Base-by-base conservation (phyloP, 2,329 filamentous ascomycete genomes). In the Epichloe amarillans region DNA sequence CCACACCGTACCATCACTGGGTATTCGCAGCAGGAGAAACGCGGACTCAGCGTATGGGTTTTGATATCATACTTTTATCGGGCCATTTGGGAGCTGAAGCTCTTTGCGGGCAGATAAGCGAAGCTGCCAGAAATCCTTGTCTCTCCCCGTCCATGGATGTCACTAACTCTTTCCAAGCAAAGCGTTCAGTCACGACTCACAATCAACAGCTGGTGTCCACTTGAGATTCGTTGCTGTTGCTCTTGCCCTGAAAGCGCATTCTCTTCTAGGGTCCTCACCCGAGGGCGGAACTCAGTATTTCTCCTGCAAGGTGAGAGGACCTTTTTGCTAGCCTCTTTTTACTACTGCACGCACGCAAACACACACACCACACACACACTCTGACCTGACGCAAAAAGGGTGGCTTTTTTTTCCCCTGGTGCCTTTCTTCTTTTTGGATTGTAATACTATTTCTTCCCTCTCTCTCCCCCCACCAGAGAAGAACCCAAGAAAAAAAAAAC, bases 351-450 rank as follows among this genome's bases (percentile, higher is more conserved):
- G 39, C 39, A 41, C 17, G 17, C 38, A 44, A 33, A 12, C 39
- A 49, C 33, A 17, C 17, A 17, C 17, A 17, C 17, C 17, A 17
- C 17, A 10, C 30, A 17, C 17, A 41, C 15, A 36, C 35, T 43
- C 30, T 14, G 4, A n/a, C n/a, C 30, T 14, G 4, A 21, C n/a
- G 26, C 30, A 45, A 37, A 21, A n/a, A 48, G 39, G 15, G 44
- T 35, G 50, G 33, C 35, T 15, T 15, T 39, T 39, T 44, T 19
- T 39, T 1, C n/a, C 15, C 19, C 41, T 21, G 47, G 19, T 39
- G 19, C 23, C 17, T 45, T 33, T 44, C 23, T 44, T 36, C 38
- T 33, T 51, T 50, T 53, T 53, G 51, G 51, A 50, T 45, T 42
- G 40, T 46, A 44, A 45, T 35, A 19, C 26, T 44, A 46, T 50